Conservation (phyloP, 345 rosid genomes). For the Nasturtium officinale region DNA sequence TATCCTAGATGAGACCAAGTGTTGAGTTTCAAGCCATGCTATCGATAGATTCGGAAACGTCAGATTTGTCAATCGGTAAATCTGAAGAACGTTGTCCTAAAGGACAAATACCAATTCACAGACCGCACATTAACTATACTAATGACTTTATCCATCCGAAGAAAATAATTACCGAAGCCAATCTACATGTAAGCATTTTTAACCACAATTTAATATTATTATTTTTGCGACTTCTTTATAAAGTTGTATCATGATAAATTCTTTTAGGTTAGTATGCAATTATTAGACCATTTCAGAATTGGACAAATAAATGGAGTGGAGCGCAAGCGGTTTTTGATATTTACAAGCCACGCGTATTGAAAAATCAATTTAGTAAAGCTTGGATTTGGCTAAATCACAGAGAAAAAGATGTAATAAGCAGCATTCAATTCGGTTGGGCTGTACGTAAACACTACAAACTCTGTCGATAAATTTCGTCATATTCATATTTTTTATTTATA, state of each 20-base stretch:
- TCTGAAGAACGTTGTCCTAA: constrained; percentile 24
- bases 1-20: constrained; percentile 29
- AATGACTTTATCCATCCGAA: neutral
- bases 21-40: constrained; percentile 15
- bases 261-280: constrained; percentile 11
- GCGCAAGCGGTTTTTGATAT: constrained; percentile 16
- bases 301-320: neutral
- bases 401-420: neutral
- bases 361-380: constrained; percentile 21
- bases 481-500: neutral
- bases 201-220: neutral
- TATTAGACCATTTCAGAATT: constrained; percentile 2
- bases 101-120: constrained; percentile 32
- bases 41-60: neutral
- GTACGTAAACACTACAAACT: neutral
- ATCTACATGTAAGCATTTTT: constrained; percentile 26
- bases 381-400: constrained; percentile 32
- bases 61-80: neutral
- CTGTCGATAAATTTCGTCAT: neutral
- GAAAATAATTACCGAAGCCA: neutral
- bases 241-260: neutral
- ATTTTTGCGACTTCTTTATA: neutral
- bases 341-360: constrained; percentile 1
- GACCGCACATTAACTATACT: neutral
- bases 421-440: constrained; percentile 32